These are phyloP conservation scores for Globisporangium cystogenes DNA, from an alignment of 352 stramenopile species.

Conservation along the genomic window DNA sequence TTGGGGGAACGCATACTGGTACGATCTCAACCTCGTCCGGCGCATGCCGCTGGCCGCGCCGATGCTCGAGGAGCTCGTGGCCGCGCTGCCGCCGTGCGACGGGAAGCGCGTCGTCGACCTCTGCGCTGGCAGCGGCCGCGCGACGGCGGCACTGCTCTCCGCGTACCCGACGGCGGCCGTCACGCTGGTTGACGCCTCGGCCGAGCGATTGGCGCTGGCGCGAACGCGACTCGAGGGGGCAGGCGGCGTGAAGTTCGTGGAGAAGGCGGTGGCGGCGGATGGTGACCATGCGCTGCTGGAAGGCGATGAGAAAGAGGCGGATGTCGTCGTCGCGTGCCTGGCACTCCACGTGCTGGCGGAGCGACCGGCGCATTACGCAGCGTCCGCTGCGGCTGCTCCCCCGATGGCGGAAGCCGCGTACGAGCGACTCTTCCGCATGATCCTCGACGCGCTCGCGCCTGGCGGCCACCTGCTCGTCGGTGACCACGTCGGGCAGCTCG, in stretches of 20 bases:
- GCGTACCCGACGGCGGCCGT: constrained; percentile 58
- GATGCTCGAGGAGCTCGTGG: constrained; percentile 57
- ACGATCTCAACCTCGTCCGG: constrained; percentile 59
- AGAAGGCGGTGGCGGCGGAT: constrained; percentile 6
- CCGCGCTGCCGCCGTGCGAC: constrained; percentile 56
- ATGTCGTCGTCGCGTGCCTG: constrained; percentile 59
- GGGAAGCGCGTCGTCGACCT: constrained; percentile 55
- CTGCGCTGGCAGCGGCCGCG: constrained; percentile 59
- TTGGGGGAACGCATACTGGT: constrained; percentile 74
- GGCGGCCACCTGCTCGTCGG: constrained; percentile 63
- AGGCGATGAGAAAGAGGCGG: constrained; percentile 19
- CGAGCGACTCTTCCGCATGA: constrained; percentile 44
- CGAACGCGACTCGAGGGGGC: constrained; percentile 25
- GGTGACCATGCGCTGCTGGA: constrained; percentile 12
- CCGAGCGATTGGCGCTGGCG: constrained; percentile 50
- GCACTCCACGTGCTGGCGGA: constrained; percentile 66
- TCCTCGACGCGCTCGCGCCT: constrained; percentile 44
- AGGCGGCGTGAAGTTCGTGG: constrained; percentile 22
- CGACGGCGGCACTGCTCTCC: constrained; percentile 36
- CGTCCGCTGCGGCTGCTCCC: not conserved
- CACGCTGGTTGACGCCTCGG: constrained; percentile 51
- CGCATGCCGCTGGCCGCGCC: constrained; percentile 54
- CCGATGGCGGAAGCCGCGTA: constrained; percentile 27
- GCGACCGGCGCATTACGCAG: constrained; percentile 40
- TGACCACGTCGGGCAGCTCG: constrained; percentile 68